These are phyloP conservation scores for Globisporangium radiosum DNA, from an alignment of 352 stramenopile species.

Conservation along the genomic window DNA sequence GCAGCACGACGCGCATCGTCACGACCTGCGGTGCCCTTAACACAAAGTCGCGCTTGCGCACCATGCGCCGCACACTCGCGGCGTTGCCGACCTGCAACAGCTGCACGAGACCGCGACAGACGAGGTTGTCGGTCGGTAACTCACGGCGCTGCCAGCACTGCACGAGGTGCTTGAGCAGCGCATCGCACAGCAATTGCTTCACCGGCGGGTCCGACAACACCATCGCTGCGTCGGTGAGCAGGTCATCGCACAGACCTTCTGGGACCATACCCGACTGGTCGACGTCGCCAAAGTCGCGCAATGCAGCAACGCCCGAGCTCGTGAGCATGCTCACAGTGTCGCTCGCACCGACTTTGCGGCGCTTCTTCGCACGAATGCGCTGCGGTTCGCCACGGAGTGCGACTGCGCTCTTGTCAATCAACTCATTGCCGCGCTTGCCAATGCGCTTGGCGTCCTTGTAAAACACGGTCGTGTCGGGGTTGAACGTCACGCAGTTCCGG, in stretches of 20 bases:
- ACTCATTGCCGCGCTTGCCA: constrained; percentile 67
- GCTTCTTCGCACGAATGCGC: constrained; percentile 70
- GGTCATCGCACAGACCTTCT: constrained; percentile 73
- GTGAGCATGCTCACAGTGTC: constrained; percentile 70
- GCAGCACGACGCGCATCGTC: constrained; percentile 74
- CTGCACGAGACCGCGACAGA: constrained; percentile 75
- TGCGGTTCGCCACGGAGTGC: constrained; percentile 66
- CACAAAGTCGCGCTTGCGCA: constrained; percentile 81
- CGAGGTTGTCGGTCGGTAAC: constrained; percentile 75
- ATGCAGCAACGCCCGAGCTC: constrained; percentile 46
- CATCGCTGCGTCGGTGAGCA: constrained; percentile 68
- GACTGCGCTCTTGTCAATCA: constrained; percentile 66
- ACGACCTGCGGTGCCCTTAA: constrained; percentile 70
- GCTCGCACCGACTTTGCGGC: constrained; percentile 53
- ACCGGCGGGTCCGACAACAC: constrained; percentile 72
- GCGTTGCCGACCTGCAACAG: constrained; percentile 79
- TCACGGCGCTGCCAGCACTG: constrained; percentile 53
- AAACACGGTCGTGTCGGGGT: constrained; percentile 80
- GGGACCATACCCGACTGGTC: constrained; percentile 79
- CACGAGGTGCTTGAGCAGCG: constrained; percentile 62
- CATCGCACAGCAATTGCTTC: constrained; percentile 73
- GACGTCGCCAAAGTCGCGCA: constrained; percentile 69
- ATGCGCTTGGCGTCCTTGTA: constrained; percentile 86
- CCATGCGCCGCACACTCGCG: constrained; percentile 74
- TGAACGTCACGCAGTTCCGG: constrained; percentile 84